These are phyloP conservation scores for Pleurotus cornucopiae DNA, from an alignment of 768 basidiomycete species.

Conservation along the genomic window DNA sequence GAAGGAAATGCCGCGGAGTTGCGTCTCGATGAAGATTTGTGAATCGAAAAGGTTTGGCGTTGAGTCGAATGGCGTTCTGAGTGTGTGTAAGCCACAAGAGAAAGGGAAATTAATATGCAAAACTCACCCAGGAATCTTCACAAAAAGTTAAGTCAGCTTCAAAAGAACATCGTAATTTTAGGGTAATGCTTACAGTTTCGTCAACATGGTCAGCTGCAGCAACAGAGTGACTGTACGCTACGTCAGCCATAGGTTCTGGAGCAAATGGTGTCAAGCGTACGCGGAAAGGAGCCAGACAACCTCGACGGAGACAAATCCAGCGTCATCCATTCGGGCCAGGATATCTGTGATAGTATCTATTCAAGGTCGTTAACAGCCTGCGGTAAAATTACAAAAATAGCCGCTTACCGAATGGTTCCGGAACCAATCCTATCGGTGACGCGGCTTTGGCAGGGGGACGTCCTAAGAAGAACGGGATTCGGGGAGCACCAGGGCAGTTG, in stretches of 20 bases:
- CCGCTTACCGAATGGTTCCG: constrained; percentile 19
- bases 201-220: constrained; percentile 19
- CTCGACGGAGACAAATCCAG: constrained; percentile 29
- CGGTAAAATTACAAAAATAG: neutral
- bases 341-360: neutral
- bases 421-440: constrained; percentile 24
- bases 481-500: constrained; percentile 42
- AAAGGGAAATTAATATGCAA: neutral
- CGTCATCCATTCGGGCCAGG: constrained; percentile 23
- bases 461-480: constrained; percentile 35
- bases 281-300: constrained; percentile 32
- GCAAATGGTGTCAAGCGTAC: constrained; percentile 8
- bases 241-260: neutral
- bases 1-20: constrained; percentile 38
- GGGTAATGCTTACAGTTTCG: constrained; percentile 4
- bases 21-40: constrained; percentile 42
- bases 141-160: neutral
- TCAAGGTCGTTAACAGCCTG: neutral
- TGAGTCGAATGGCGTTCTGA: constrained; percentile 39
- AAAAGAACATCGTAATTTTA: neutral
- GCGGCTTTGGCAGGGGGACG: constrained; percentile 28
- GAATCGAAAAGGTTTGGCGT: constrained; percentile 39
- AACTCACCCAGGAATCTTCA: neutral
- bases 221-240: constrained; percentile 13
- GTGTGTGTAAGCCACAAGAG: neutral